Percentiles rank a stretch among this genome's conserved stretches.
Evolutionary conservation across 1,284 basidiomycete genomes (phyloP).

Genomic region (Meripilus lineatus): DNA sequence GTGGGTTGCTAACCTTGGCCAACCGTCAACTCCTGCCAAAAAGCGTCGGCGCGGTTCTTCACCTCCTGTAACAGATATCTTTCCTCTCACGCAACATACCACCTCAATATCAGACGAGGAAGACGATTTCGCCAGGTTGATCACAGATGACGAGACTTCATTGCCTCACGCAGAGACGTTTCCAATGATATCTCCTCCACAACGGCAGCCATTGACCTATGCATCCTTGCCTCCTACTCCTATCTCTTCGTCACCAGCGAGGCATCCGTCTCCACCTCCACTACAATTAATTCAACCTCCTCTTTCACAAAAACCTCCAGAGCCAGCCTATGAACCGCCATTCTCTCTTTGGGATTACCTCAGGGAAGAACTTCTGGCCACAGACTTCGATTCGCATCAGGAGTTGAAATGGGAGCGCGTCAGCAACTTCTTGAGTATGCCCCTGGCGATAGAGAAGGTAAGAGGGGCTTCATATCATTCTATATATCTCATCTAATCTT

Average conservation of each 20-base stretch:
- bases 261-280: constrained; percentile 12
- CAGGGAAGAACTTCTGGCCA: constrained; percentile 80
- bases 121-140: constrained; percentile 10
- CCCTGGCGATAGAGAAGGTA: constrained; percentile 92
- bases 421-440: constrained; percentile 93
- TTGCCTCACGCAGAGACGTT: constrained; percentile 16
- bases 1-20: constrained; percentile 12
- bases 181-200: constrained; percentile 6
- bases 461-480: constrained; percentile 15
- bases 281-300: background rate
- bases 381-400: constrained; percentile 90
- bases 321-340: constrained; percentile 31
- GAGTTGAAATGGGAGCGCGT: constrained; percentile 98
- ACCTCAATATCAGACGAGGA: constrained; percentile 15
- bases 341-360: constrained; percentile 93
- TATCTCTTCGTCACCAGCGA: constrained; percentile 29
- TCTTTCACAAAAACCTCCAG: background rate
- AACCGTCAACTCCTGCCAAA: constrained; percentile 8
- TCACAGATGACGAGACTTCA: constrained; percentile 12
- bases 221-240: constrained; percentile 70
- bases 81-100: background rate
- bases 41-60: constrained; percentile 17
- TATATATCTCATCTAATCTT: constrained; percentile 2
- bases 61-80: constrained; percentile 15
- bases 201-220: constrained; percentile 38